A percentile compares a stretch with the other conserved stretches of the same genome.
These are phyloP conservation scores for Colletotrichum cuscutae DNA, from an alignment of 2,329 filamentous ascomycete genomes.

Conservation along the genomic window DNA sequence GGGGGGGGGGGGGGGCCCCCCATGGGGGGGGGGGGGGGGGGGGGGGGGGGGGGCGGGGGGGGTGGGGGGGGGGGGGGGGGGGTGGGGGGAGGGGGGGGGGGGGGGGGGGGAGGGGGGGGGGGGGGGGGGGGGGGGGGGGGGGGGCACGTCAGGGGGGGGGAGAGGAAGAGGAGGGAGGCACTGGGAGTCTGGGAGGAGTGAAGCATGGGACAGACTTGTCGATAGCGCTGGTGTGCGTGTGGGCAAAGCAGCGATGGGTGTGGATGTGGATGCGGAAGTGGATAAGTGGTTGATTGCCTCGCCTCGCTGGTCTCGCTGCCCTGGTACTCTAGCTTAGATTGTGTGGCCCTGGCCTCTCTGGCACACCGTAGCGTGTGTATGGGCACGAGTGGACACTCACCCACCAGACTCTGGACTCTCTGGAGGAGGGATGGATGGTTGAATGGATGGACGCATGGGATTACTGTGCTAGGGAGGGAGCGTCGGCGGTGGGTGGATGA, in stretches of 20 bases:
- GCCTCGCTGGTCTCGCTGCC: constrained; percentile 4
- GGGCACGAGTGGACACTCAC: background rate
- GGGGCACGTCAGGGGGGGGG: background rate
- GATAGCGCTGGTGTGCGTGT: constrained; percentile 22
- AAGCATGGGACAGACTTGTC: constrained; percentile 31
- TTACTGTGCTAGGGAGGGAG: constrained; percentile 10
- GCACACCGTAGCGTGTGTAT: background rate
- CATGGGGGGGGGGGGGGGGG: no score
- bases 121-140: constrained; percentile 11
- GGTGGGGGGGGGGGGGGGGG: no score
- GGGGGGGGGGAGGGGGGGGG: constrained; percentile 8
- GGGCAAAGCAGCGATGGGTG: constrained; percentile 14
- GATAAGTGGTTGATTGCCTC: constrained; percentile 9
- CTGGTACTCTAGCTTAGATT: background rate
- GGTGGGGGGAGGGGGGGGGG: background rate
- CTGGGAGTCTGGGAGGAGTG: background rate
- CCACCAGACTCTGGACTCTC: background rate
- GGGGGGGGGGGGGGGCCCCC: background rate
- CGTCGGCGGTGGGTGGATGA: background rate
- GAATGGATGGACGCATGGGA: constrained; percentile 7
- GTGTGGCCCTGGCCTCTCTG: background rate
- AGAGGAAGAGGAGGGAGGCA: background rate
- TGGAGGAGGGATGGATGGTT: constrained; percentile 4
- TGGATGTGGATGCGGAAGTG: constrained; percentile 13
- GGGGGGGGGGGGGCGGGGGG: no score